Evolutionary conservation across 495 filamentous ascomycete genomes (phyloP).

Genomic region (Lasiosphaeria hispida): DNA sequence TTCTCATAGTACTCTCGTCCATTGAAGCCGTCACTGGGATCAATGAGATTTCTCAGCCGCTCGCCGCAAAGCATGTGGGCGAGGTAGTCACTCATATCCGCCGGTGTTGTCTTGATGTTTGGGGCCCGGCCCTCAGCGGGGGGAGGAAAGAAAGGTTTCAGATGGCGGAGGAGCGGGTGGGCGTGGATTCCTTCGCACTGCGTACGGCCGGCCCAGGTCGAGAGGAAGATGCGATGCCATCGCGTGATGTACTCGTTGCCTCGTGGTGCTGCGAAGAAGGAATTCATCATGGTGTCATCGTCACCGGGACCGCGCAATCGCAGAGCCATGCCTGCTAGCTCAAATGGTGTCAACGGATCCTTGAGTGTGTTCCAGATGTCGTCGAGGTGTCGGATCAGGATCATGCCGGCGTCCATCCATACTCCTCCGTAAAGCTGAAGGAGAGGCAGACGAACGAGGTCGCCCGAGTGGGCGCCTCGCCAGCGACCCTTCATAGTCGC

Average conservation of each 20-base stretch:
- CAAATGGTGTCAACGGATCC: constrained; percentile 35
- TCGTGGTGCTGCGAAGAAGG: constrained; percentile 38
- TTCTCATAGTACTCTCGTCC: too few relatives aligned
- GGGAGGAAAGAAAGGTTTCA: constrained; percentile 28
- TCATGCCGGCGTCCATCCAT: constrained; percentile 39
- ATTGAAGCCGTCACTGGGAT: too few relatives aligned
- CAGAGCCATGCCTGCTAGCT: constrained; percentile 32
- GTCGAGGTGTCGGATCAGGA: constrained; percentile 40
- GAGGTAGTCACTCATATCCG: constrained; percentile 8
- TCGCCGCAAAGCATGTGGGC: constrained; percentile 16
- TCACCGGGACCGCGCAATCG: constrained; percentile 8
- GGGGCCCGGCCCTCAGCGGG: constrained; percentile 19
- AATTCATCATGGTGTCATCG: constrained; percentile 33
- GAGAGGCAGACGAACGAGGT: constrained; percentile 38
- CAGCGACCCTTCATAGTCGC: constrained; percentile 35
- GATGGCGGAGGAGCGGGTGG: constrained; percentile 34
- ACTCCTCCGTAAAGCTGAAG: constrained; percentile 39
- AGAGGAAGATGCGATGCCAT: constrained; percentile 38
- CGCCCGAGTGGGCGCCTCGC: constrained; percentile 32
- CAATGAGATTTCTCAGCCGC: too few relatives aligned
- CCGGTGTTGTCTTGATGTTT: background rate
- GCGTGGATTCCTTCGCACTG: constrained; percentile 31
- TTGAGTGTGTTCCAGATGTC: constrained; percentile 42
- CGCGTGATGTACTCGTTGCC: constrained; percentile 38
- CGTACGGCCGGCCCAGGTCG: constrained; percentile 36